Conservation (phyloP, 306 rosid species). For the Pueraria montana region DNA sequence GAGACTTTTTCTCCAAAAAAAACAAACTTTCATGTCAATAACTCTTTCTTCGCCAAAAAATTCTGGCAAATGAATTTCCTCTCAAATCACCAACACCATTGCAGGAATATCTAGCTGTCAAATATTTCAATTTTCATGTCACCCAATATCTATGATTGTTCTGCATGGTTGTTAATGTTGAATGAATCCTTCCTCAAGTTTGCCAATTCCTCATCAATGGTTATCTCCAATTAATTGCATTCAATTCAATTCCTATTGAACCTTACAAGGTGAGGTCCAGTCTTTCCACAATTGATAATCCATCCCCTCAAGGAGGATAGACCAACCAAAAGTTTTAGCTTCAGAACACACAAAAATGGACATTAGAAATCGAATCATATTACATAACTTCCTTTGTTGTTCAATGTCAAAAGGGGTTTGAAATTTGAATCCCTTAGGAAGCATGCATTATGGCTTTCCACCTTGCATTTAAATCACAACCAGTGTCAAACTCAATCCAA, state of each 20-base stretch:
- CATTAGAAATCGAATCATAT: neutral
- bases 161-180: neutral
- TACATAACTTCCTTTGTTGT: neutral
- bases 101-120: constrained; percentile 1
- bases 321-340: neutral
- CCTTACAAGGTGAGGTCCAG: constrained; percentile 3
- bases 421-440: constrained; percentile 3
- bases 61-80: constrained; percentile 18
- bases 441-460: constrained; percentile 60
- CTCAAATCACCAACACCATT: constrained; percentile 17
- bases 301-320: constrained; percentile 1
- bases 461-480: constrained; percentile 62
- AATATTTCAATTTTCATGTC: neutral
- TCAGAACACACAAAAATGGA: neutral
- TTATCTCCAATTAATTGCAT: neutral
- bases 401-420: constrained; percentile 14
- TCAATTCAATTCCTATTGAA: neutral
- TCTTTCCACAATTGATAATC: neutral
- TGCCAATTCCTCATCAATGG: neutral
- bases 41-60: constrained; percentile 30
- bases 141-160: neutral
- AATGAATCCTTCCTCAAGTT: constrained; percentile 2
- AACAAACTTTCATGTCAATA: constrained; percentile 40
- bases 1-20: constrained; percentile 50
- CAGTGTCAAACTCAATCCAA: constrained; percentile 49